These are phyloP conservation scores for Solanum microdontum DNA, from an alignment of 257 asterid species.

Conservation along the genomic window DNA sequence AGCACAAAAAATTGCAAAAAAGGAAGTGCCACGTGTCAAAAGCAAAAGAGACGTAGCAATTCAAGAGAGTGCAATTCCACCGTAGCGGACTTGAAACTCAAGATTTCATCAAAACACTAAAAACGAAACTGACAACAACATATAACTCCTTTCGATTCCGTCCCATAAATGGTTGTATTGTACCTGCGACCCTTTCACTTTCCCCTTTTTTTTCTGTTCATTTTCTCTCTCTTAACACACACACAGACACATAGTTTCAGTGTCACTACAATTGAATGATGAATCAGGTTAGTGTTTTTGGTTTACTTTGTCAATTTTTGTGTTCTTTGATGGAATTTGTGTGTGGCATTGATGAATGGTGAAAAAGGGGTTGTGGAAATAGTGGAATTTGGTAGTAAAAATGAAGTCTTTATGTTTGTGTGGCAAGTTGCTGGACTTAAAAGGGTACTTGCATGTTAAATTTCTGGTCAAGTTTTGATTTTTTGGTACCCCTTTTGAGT, in stretches of 20 bases:
- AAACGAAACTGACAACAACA: conserved; percentile 7
- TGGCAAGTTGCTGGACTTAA: neutral
- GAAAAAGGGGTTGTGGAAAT: neutral
- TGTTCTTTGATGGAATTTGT: neutral
- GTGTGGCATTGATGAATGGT: neutral
- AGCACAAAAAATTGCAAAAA: neutral
- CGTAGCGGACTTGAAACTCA: conserved; percentile 61
- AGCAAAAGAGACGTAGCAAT: neutral
- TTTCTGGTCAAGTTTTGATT: neutral
- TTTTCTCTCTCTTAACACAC: conserved; percentile 12
- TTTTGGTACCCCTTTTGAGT: neutral
- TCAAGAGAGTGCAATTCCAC: conserved; percentile 19
- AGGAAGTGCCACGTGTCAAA: neutral
- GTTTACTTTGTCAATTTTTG: neutral
- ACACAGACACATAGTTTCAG: neutral
- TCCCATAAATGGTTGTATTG: conserved; percentile 16
- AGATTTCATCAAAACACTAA: neutral
- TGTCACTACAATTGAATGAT: conserved; percentile 1
- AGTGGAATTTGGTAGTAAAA: neutral
- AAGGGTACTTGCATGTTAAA: neutral
- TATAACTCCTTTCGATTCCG: conserved; percentile 48
- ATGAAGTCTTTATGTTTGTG: neutral
- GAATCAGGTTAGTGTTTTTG: conserved; percentile 3
- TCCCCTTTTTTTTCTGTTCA: conserved; percentile 14
- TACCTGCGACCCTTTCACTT: conserved; percentile 1